A percentile compares a stretch with the other conserved stretches of the same genome.
phyloP scores from a whole-genome alignment of 768 basidiomycete genomes.

The Suillus variegatus region DNA sequence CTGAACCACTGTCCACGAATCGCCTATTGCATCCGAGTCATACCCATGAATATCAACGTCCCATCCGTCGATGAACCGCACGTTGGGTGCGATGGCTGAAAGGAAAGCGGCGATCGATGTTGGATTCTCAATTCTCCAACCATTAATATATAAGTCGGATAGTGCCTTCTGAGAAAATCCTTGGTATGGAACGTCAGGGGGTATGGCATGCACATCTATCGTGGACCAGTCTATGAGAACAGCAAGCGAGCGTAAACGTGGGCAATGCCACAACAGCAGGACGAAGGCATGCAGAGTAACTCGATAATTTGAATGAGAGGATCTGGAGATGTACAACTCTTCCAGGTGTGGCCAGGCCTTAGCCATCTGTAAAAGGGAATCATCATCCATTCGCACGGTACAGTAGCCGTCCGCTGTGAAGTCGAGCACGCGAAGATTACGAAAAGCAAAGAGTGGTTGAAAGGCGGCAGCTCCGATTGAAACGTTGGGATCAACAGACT shows the following conservation, averaged over 20 bases:
- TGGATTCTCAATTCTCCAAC: not conserved
- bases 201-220: not conserved
- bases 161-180: conserved; percentile 3
- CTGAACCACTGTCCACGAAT: conserved; percentile 19
- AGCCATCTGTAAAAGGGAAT: not conserved
- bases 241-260: not conserved
- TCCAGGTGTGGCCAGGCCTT: not conserved
- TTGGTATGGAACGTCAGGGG: conserved; percentile 2
- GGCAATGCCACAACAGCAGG: conserved; percentile 3
- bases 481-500: too few species aligned
- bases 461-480: not conserved
- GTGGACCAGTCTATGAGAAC: not conserved
- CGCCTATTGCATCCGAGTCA: conserved; percentile 12
- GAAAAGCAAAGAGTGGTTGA: not conserved
- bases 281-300: not conserved
- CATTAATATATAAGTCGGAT: not conserved
- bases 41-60: too few species aligned
- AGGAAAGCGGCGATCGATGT: conserved; percentile 23
- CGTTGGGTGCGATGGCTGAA: conserved; percentile 29
- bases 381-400: not conserved
- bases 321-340: not conserved
- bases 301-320: not conserved
- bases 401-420: not conserved
- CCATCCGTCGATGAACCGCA: conserved; percentile 8
- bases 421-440: not conserved